Evolutionary conservation across 2,329 filamentous ascomycete genomes (phyloP), one percentile per base, ranked within the genome.

Genomic region (Pestalotiopsis sp.): DNA sequence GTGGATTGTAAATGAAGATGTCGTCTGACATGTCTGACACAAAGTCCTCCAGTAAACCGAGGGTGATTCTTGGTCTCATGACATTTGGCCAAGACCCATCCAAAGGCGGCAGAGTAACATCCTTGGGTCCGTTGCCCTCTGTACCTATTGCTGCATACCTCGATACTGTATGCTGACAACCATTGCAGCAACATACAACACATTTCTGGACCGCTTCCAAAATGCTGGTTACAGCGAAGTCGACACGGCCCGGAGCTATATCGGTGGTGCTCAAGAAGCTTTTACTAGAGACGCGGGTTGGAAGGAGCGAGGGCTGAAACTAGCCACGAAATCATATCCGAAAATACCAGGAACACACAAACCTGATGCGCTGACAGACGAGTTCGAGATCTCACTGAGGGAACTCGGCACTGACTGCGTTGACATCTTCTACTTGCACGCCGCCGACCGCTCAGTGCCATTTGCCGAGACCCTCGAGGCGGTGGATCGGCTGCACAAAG

Each of bases 11-110:
- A 45, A 13, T 45, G 3, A 45, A 45, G 12, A 13, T 5, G 11
- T 3, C 39, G 5, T 45, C 39, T 2, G 14, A 45, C 39, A 45
- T 45, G 39, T 4, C 12, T 9, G 39, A 12, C 39, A 17, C 39
- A 45, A 45, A 45, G 4, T 45, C 12, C 13, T 13, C 39, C 12
- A 75, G 78, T 67, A 92, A 89, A 73, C 86, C 91, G 71, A 88
- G 92, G 71, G 84, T 94, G 75, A 93, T 97, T 84, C 89, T 97
- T 52, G 93, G 94, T 72, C 86, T 94, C 66, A 96, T 97, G 93
- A 95, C 92, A 76, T 94, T 94, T 82, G 92, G 92, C 38, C 89
- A 92, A 2, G 87, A 89, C 68, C 84, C 86, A 69, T 73, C 77
- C 12, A 73, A 77, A 12, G 93, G 92, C 45, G 93, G 91, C 59